phyloP scores from a whole-genome alignment of 768 basidiomycete genomes.

The Lentinula aciculospora region DNA sequence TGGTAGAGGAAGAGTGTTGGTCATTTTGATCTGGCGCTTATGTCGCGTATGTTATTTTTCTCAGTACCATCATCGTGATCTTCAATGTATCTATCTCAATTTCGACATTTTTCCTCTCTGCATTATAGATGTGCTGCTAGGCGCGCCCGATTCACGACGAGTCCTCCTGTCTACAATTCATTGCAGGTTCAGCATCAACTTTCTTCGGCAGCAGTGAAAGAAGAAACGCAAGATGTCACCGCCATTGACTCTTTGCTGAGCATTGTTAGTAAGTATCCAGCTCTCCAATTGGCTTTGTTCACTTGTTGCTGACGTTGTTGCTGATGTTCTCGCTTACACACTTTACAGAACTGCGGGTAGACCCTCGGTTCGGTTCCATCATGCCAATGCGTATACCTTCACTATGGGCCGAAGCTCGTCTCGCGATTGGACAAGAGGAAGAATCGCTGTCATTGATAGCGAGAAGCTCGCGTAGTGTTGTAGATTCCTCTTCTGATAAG shows the following conservation, averaged over 20 bases:
- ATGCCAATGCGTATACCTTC: conserved; percentile 48
- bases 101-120: neutral
- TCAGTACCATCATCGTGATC: no score
- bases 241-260: conserved; percentile 53
- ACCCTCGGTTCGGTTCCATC: conserved; percentile 28
- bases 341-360: conserved; percentile 3
- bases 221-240: conserved; percentile 55
- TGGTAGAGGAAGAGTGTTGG: conserved; percentile 24
- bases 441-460: neutral
- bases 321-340: neutral
- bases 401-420: conserved; percentile 56
- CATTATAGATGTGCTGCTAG: neutral
- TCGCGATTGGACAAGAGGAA: conserved; percentile 22
- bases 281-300: neutral
- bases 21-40: neutral
- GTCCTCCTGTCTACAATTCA: neutral
- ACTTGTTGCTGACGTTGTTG: neutral
- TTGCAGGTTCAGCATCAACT: neutral
- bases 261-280: conserved; percentile 44
- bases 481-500: conserved; percentile 13
- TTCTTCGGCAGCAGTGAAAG: conserved; percentile 20
- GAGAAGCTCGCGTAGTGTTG: conserved; percentile 9
- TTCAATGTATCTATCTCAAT: neutral
- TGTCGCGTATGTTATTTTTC: no score
- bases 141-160: neutral